phyloP scores from a whole-genome alignment of 2,329 filamentous ascomycete genomes.

The Trichoderma cornu-damae region DNA sequence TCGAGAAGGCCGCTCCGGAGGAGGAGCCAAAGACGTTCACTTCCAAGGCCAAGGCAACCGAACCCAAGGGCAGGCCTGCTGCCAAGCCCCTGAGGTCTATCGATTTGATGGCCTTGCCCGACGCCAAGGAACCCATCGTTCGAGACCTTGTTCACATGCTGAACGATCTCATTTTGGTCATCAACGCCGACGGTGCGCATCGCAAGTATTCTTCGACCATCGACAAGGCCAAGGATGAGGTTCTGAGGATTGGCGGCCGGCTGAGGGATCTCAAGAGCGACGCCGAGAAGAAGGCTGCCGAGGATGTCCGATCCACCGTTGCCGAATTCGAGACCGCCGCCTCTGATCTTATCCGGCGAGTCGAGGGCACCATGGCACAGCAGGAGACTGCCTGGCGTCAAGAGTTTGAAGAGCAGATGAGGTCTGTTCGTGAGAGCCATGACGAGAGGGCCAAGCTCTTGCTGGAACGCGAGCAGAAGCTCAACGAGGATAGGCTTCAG shows the following conservation, averaged over 20 bases:
- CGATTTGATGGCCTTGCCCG: slow-evolving; percentile 68
- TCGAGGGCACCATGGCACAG: slow-evolving; percentile 74
- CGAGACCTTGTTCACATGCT: slow-evolving; percentile 92
- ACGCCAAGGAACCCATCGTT: slow-evolving; percentile 79
- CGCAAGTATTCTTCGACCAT: slow-evolving; percentile 74
- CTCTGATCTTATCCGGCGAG: slow-evolving; percentile 78
- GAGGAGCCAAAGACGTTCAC: slow-evolving; percentile 24
- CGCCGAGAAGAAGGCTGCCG: slow-evolving; percentile 65
- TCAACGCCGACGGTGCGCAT: slow-evolving; percentile 79
- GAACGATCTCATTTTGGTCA: slow-evolving; percentile 90
- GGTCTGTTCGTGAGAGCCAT: slow-evolving; percentile 71
- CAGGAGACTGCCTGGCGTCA: slow-evolving; percentile 80
- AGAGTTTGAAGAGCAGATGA: slow-evolving; percentile 83
- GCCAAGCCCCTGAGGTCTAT: slow-evolving; percentile 64
- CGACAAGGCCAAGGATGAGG: slow-evolving; percentile 76
- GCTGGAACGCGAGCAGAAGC: slow-evolving; percentile 69
- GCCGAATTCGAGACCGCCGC: slow-evolving; percentile 82
- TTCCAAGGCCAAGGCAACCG: slow-evolving; percentile 45
- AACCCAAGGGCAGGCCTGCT: slow-evolving; percentile 61
- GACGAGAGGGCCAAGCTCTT: slow-evolving; percentile 74
- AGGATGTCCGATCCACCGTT: slow-evolving; percentile 65
- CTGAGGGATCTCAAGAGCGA: slow-evolving; percentile 68
- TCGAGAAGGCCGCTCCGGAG: slow-evolving; percentile 21
- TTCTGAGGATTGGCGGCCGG: slow-evolving; percentile 71
- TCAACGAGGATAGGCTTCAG: slow-evolving; percentile 75